Percentiles rank a stretch among this genome's conserved stretches.
Conservation (phyloP, 208 protist genomes). For the Trypanosoma rangeli region DNA sequence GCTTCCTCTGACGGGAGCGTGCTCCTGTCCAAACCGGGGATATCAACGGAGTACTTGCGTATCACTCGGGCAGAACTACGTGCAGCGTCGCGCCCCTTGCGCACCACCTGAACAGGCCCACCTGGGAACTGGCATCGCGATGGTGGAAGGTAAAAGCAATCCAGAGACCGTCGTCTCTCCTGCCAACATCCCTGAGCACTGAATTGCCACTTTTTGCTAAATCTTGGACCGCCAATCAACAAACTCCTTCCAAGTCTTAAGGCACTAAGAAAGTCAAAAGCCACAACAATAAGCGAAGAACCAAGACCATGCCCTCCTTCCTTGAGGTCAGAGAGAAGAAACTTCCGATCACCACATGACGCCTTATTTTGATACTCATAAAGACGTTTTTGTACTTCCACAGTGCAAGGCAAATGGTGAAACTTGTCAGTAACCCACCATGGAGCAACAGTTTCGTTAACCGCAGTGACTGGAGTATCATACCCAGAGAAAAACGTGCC, state of each 20-base stretch:
- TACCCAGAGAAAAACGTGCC: conserved; percentile 13
- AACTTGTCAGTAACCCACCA: conserved; percentile 16
- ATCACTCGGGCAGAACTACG: conserved; percentile 6
- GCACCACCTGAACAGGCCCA: not conserved
- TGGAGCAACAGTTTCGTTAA: not conserved
- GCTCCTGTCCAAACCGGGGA: conserved; percentile 14
- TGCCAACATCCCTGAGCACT: conserved; percentile 10
- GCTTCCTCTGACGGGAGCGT: conserved; percentile 22
- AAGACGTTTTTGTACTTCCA: conserved; percentile 24
- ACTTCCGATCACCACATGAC: not conserved
- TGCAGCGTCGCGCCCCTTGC: not conserved
- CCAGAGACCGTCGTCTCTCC: not conserved
- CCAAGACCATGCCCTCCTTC: conserved; percentile 24
- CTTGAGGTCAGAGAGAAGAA: conserved; percentile 22
- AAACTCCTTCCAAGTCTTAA: conserved; percentile 25
- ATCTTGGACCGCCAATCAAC: conserved; percentile 3
- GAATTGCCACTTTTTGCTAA: conserved; percentile 18
- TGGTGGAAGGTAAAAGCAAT: conserved; percentile 30
- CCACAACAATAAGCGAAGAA: conserved; percentile 17
- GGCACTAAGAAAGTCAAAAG: conserved; percentile 29
- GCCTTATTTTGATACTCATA: conserved; percentile 16
- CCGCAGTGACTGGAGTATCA: not conserved
- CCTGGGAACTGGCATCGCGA: conserved; percentile 16
- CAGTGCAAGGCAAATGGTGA: conserved; percentile 26
- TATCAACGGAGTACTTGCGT: conserved; percentile 28